phyloP scores from a whole-genome alignment of 495 filamentous ascomycete species.

The Neurospora sublineolata region DNA sequence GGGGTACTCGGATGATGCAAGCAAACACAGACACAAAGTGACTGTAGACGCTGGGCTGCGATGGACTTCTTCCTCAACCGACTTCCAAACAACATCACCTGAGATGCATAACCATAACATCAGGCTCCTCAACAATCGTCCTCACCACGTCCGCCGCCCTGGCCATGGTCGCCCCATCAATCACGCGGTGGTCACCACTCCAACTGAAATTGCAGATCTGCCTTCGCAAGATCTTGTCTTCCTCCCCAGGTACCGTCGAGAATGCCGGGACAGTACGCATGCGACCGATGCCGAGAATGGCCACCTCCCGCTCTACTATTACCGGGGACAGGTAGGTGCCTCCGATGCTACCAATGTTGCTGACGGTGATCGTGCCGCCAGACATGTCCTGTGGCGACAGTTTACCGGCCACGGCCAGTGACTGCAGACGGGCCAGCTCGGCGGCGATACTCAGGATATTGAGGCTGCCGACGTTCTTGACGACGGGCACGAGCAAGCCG shows the following conservation, averaged over 20 bases:
- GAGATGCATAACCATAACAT: conserved; percentile 63
- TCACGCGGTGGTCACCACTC: conserved; percentile 90
- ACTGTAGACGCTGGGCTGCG: not conserved
- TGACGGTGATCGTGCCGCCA: conserved; percentile 88
- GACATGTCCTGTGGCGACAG: conserved; percentile 63
- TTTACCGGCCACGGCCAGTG: conserved; percentile 59
- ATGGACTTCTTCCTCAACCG: not conserved
- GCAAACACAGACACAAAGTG: not conserved
- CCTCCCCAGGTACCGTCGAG: conserved; percentile 29
- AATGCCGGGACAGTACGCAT: conserved; percentile 66
- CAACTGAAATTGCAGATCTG: conserved; percentile 81
- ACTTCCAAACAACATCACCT: conserved; percentile 14
- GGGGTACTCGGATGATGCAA: not conserved
- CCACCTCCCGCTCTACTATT: conserved; percentile 79
- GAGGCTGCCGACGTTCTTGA: conserved; percentile 67
- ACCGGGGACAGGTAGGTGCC: conserved; percentile 86
- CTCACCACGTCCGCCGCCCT: conserved; percentile 72
- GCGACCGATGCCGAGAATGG: conserved; percentile 82
- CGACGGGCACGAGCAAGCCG: conserved; percentile 88
- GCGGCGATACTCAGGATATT: conserved; percentile 66
- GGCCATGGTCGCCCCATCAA: conserved; percentile 92
- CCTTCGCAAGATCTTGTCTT: conserved; percentile 46
- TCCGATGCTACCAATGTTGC: conserved; percentile 94
- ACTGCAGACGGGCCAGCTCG: conserved; percentile 63
- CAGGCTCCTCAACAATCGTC: conserved; percentile 68